A percentile compares a stretch with the other conserved stretches of the same genome.
Conservation (phyloP, 2,329 filamentous ascomycete genomes). For the Beauveria sp. region DNA sequence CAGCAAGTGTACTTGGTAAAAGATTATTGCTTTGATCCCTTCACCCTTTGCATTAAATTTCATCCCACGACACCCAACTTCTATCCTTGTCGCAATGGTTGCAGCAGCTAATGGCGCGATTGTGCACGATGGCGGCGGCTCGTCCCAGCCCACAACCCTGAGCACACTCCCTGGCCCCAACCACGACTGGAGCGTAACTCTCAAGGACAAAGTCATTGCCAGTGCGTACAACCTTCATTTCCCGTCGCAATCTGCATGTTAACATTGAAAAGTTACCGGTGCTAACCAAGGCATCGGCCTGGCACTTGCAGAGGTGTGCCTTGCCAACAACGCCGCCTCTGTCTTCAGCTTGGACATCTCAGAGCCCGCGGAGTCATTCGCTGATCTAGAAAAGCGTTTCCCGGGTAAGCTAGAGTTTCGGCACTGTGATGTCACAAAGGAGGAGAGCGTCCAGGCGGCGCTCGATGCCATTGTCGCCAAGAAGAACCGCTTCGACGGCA, state of each 20-base stretch:
- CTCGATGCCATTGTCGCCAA: slow-evolving; percentile 32
- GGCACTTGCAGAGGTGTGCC: slow-evolving; percentile 37
- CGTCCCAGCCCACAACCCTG: slow-evolving; percentile 13
- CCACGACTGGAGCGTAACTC: slow-evolving; percentile 28
- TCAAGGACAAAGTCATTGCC: slow-evolving; percentile 31
- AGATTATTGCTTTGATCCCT: neutral
- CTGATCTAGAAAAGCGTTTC: slow-evolving; percentile 29
- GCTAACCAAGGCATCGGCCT: slow-evolving; percentile 39
- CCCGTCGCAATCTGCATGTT: neutral
- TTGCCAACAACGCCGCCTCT: slow-evolving; percentile 33
- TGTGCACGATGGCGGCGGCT: neutral
- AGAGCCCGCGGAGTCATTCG: slow-evolving; percentile 19
- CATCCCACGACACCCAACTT: neutral
- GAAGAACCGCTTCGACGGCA: slow-evolving; percentile 35
- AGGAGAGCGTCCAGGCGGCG: slow-evolving; percentile 31
- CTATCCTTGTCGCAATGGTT: neutral
- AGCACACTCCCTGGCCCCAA: slow-evolving; percentile 25
- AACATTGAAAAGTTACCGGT: slow-evolving; percentile 26
- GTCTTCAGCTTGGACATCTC: slow-evolving; percentile 22
- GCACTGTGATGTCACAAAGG: slow-evolving; percentile 37
- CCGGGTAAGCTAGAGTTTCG: slow-evolving; percentile 35
- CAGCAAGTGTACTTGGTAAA: neutral
- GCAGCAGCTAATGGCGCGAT: neutral
- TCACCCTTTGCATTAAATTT: neutral
- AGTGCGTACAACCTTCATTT: slow-evolving; percentile 20